Evolutionary conservation across 1,139 yeast species (phyloP), one percentile per base, ranked within the genome.

Genomic region (Wickerhamomyces sp.): DNA sequence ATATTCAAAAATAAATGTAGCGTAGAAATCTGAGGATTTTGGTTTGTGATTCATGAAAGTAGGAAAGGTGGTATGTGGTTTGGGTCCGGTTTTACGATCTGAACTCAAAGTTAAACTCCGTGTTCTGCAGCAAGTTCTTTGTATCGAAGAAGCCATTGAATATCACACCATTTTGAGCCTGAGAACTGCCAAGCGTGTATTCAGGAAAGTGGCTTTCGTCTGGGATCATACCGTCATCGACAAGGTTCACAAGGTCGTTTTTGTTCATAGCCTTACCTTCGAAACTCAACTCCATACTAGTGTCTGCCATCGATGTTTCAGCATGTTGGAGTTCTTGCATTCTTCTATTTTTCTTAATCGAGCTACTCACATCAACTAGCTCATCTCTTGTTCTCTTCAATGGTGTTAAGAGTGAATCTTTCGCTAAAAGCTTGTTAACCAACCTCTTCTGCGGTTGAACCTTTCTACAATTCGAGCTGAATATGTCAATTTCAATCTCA

Each of bases 241-340:
- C 64, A 47, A 62, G 52, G 27, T 61, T 56, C 30, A 62, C 61
- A 15, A 62, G 44, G 44, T 64, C 69, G 38, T 60, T 60, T 35
- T 56, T 57, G 44, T 62, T 64, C 55, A 64, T 49, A 3, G 68
- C 69, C 38, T 64, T 64, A 8, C 69, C 69, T 42, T 64, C 69
- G 37, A 64, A 64, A 46, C 67, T 61, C 32, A 64, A 39, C 19
- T 64, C 69, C 54, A 51, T 51, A 2, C 52, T 47, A 3, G 52
- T 42, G 16, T 47, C 49, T 5, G 29, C 36, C 30, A 28, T 28
- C 16, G 31, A 28, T 15, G 19, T 28, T n/a, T 28, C 31, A 16
- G 21, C 20, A n/a, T 46, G 45, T 25, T 33, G 35, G 4, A 45
- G 10, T 16, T 43, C 52, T 4, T 30, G 26, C 36, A 44, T 39